Evolutionary conservation across 495 filamentous ascomycete species (phyloP).

Genomic region (Astrocystis sublimbata): DNA sequence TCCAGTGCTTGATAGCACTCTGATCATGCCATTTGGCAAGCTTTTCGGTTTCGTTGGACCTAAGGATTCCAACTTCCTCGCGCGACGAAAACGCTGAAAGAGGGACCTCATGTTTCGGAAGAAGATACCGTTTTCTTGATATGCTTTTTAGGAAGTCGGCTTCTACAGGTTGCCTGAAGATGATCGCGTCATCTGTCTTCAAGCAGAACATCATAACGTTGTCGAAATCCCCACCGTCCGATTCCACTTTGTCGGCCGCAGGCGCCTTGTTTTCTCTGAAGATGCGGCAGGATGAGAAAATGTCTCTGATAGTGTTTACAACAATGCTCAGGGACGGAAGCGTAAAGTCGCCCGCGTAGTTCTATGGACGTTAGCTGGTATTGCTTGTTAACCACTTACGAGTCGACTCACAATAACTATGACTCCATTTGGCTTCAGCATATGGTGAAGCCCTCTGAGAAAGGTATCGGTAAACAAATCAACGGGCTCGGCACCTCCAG

Average conservation of each 20-base stretch:
- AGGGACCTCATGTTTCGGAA: constrained; percentile 73
- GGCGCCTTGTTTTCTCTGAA: constrained; percentile 72
- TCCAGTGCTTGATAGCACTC: constrained; percentile 83
- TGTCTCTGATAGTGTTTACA: constrained; percentile 66
- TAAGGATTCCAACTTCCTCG: constrained; percentile 49
- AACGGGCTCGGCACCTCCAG: constrained; percentile 88
- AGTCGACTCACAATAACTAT: constrained; percentile 76
- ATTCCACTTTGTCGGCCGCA: constrained; percentile 38
- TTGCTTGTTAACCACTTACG: neutral
- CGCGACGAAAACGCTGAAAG: constrained; percentile 49
- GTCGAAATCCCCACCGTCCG: constrained; percentile 67
- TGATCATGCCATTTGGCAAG: constrained; percentile 69
- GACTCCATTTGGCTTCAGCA: constrained; percentile 76
- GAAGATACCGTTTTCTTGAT: constrained; percentile 65
- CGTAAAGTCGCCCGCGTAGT: constrained; percentile 91
- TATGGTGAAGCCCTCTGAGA: constrained; percentile 60
- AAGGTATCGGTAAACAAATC: constrained; percentile 87
- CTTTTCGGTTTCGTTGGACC: constrained; percentile 56
- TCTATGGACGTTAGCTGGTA: constrained; percentile 59
- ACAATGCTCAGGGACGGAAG: constrained; percentile 70
- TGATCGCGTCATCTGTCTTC: constrained; percentile 48
- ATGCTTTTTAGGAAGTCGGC: constrained; percentile 72
- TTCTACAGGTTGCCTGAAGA: constrained; percentile 66
- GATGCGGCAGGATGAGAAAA: constrained; percentile 80
- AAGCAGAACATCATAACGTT: constrained; percentile 86